Evolutionary conservation across 257 asterid genomes (phyloP), one percentile per base, ranked within the genome.

Genomic region (Linderniella brevidens): DNA sequence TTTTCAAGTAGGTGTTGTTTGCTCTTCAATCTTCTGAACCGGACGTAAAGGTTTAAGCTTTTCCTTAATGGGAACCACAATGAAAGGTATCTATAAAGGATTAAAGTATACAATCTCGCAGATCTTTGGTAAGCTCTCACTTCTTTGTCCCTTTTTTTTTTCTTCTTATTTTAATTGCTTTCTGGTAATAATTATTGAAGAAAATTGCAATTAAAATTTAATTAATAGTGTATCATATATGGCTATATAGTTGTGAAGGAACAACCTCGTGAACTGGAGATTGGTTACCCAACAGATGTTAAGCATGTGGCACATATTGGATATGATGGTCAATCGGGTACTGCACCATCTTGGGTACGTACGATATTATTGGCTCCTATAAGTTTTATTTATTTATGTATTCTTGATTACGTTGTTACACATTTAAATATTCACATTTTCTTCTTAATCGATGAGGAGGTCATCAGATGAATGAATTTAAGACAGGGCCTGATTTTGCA

Each of bases 21-120:
- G 32, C 32, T 25, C 32, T 25, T 25, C 32, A n/a, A n/a, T n/a
- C n/a, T n/a, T 25, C 4, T 25, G 3, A 25, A 25, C 6, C 32
- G 6, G 32, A 25, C 32, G 32, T 25, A 2, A 25, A 25, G 32
- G 32, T 25, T 25, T 25, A 25, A 37, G 37, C 17, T 19, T 46
- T 57, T 54, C 49, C 19, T 9, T 16, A n/a, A 77, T 72, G 90
- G 88, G 76, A 54, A 72, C 86, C 19, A 79, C 64, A 52, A 76
- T 79, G 73, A 82, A 76, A 64, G 92, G 94, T 47, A 58, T 79
- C 52, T 82, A 62, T 44, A 79, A 76, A 64, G 92, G 92, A 53
- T 62, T 79, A 66, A 71, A 71, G 46, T 71, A 74, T 17, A 52
- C 69, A 17, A 56, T 82, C n/a, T 71, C 85, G 46, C 72, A 72